Base-by-base conservation (phyloP, 2,329 filamentous ascomycete species). In the Colletotrichum noveboracense region DNA sequence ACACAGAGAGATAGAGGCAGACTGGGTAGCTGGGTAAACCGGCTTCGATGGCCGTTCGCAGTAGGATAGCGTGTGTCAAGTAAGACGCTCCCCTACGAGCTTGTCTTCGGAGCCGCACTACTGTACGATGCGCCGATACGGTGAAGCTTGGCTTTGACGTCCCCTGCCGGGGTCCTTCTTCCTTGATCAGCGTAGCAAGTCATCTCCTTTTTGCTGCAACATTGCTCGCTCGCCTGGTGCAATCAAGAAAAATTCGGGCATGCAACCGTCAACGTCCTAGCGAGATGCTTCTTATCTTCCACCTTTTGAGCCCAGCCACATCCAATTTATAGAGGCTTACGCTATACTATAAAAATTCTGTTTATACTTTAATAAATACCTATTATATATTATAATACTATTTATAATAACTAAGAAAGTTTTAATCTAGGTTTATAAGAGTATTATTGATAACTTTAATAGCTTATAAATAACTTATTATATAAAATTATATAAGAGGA, bases 31-130 rank as follows among this genome's bases (percentile, higher is more conserved):
- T 70, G 66, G 66, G n/a, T 34, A 67, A 21, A 36, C 34, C 34
- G 73, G 62, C 26, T 60, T 5, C 18, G 55, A 75, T 67, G 73
- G 62, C 55, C 55, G 38, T 65, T 38, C 52, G 52, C 32, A 34
- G 66, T 21, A 28, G 12, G 24, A 48, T 34, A 66, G 67, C 43
- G 21, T 32, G 52, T 55, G 14, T 30, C 60, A 74, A n/a, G 28
- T 64, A 30, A 66, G 67, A 52, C 10, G 28, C 34, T 38, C 43
- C 36, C 34, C 68, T 60, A 66, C 48, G 60, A 74, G 71, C 71
- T 71, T 74, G 67, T 65, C 18, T 58, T 34, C 52, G 16, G 55
- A 75, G 68, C 72, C 72, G 55, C 72, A 75, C 62, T 55, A 28
- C n/a, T 18, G 71, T 18, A 34, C 38, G 64, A 58, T 62, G 30